These are phyloP conservation scores for Fusarium mundagurra DNA, from an alignment of 2,329 filamentous ascomycete genomes.

Conservation along the genomic window DNA sequence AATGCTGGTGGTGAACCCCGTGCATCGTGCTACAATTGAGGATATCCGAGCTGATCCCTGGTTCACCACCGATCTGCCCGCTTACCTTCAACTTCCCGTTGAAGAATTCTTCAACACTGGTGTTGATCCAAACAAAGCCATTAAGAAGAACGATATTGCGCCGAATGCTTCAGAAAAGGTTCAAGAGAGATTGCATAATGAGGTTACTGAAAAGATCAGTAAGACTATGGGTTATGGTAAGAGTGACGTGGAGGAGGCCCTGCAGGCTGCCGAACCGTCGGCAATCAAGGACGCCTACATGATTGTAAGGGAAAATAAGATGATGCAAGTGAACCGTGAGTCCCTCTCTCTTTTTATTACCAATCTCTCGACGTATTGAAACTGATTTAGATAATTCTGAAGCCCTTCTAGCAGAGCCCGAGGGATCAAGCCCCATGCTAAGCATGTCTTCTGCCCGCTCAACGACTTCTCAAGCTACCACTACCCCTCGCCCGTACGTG, in stretches of 20 bases:
- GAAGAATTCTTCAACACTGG: slow-evolving; percentile 95
- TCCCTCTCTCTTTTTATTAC: slow-evolving; percentile 38
- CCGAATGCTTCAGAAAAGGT: slow-evolving; percentile 80
- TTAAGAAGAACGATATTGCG: slow-evolving; percentile 83
- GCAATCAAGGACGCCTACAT: slow-evolving; percentile 99
- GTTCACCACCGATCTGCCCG: slow-evolving; percentile 88
- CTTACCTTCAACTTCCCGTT: slow-evolving; percentile 85
- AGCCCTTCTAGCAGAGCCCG: slow-evolving; percentile 47
- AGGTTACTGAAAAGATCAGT: slow-evolving; percentile 94
- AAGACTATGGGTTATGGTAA: slow-evolving; percentile 98
- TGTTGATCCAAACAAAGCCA: slow-evolving; percentile 92
- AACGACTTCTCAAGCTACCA: slow-evolving; percentile 59
- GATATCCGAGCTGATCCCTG: slow-evolving; percentile 94
- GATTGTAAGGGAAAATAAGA: slow-evolving; percentile 96
- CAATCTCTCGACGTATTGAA: slow-evolving; percentile 40
- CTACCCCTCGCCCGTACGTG: slow-evolving; percentile 66
- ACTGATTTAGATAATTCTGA: slow-evolving; percentile 48
- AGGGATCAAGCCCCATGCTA: slow-evolving; percentile 60
- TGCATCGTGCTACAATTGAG: slow-evolving; percentile 91
- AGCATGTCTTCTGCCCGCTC: slow-evolving; percentile 66
- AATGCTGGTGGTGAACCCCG: slow-evolving; percentile 95
- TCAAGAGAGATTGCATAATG: slow-evolving; percentile 89
- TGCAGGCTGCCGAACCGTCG: slow-evolving; percentile 91
- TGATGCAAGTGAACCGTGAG: slow-evolving; percentile 95
- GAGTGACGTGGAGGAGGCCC: slow-evolving; percentile 92